These are phyloP conservation scores for Barbatosphaeria neglecta DNA, from an alignment of 495 filamentous ascomycete species.

Conservation along the genomic window DNA sequence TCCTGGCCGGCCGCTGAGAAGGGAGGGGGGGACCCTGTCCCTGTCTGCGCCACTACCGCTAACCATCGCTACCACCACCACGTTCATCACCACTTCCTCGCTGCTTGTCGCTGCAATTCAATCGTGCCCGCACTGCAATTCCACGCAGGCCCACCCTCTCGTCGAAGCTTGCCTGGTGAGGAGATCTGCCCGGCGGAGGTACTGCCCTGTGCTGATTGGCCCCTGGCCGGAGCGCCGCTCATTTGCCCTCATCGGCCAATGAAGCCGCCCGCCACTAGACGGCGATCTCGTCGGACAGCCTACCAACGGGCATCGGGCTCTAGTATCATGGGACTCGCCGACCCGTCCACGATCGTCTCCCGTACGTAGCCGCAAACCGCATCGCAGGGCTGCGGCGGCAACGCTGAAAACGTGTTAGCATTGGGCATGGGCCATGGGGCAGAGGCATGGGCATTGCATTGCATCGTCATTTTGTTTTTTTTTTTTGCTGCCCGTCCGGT, in stretches of 20 bases:
- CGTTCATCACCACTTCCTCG: no score
- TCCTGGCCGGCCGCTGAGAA: not conserved
- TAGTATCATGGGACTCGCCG: not conserved
- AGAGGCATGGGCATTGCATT: not conserved
- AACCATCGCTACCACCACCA: not conserved
- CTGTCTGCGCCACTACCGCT: no score
- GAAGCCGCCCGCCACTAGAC: no score
- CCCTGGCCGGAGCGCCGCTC: not conserved
- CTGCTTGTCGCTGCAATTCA: no score
- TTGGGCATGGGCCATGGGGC: no score
- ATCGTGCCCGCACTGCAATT: not conserved
- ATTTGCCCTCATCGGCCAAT: not conserved
- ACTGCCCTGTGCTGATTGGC: not conserved
- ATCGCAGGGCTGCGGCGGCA: not conserved
- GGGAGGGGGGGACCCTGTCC: not conserved
- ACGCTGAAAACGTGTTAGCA: not conserved
- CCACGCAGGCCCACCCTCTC: not conserved
- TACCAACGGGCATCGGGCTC: not conserved
- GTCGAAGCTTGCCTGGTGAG: not conserved
- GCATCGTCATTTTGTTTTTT: no score
- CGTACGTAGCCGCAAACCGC: not conserved
- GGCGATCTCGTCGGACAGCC: not conserved
- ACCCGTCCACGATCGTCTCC: not conserved
- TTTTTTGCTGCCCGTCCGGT: not conserved
- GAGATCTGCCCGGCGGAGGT: not conserved